phyloP scores from a whole-genome alignment of 2,329 filamentous ascomycete species.

The Penicillium capsulatum region DNA sequence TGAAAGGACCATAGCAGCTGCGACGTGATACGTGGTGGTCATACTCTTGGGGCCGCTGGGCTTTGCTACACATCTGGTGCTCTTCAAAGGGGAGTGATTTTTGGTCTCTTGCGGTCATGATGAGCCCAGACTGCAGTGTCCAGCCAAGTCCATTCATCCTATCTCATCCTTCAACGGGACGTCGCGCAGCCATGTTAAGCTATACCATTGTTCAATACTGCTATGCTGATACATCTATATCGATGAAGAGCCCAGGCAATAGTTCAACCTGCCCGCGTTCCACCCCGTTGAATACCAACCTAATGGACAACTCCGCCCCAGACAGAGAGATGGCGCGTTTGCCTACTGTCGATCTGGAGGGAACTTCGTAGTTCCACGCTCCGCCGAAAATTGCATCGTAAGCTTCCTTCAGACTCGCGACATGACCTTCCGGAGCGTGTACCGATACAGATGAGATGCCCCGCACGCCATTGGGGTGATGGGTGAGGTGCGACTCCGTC shows the following conservation, averaged over 20 bases:
- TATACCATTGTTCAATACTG: too few species aligned
- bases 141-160: too few species aligned
- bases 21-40: too few species aligned
- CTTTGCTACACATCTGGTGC: too few species aligned
- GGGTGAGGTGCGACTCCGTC: conserved; percentile 2
- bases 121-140: too few species aligned
- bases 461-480: conserved; percentile 10
- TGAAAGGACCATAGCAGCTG: too few species aligned
- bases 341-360: conserved; percentile 1
- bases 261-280: conserved; percentile 5
- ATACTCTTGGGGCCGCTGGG: too few species aligned
- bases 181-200: too few species aligned
- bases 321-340: conserved; percentile 1
- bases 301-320: background rate
- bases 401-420: background rate
- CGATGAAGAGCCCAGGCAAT: conserved; percentile 12
- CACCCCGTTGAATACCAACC: conserved; percentile 6
- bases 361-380: conserved; percentile 6
- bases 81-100: too few species aligned
- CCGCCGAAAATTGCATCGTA: conserved; percentile 11
- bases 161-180: too few species aligned
- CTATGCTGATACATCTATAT: too few species aligned
- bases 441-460: conserved; percentile 7
- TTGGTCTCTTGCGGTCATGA: too few species aligned
- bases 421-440: background rate